These are phyloP conservation scores for Pleurotus giganteus DNA, from an alignment of 768 basidiomycete genomes.

Conservation along the genomic window DNA sequence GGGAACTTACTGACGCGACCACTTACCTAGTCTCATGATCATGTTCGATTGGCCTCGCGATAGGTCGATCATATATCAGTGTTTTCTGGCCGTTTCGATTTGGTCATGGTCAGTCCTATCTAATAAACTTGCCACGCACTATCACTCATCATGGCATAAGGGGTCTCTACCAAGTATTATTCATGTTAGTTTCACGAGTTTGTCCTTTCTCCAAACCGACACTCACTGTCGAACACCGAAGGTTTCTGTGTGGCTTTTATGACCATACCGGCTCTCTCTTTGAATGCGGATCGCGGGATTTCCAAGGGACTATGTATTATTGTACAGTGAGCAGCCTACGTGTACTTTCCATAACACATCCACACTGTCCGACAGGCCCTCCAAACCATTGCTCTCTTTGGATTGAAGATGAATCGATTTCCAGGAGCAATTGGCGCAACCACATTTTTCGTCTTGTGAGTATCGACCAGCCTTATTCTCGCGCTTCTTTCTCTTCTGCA, in stretches of 20 bases:
- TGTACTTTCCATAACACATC: conserved; percentile 4
- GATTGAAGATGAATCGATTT: conserved; percentile 62
- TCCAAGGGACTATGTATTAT: conserved; percentile 48
- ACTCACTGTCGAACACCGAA: background rate
- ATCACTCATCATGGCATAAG: conserved; percentile 26
- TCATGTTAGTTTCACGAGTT: conserved; percentile 46
- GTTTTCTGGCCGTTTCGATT: conserved; percentile 51
- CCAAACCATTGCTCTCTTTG: conserved; percentile 72
- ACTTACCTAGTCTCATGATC: conserved; percentile 42
- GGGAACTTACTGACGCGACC: background rate
- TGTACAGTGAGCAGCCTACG: conserved; percentile 31
- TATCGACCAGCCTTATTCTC: no score
- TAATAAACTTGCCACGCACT: background rate
- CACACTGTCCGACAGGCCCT: conserved; percentile 28
- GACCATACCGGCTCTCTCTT: conserved; percentile 19
- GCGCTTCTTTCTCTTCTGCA: no score
- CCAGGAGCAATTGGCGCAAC: conserved; percentile 60
- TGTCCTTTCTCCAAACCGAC: conserved; percentile 34
- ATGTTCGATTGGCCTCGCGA: conserved; percentile 73
- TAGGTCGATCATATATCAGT: conserved; percentile 57
- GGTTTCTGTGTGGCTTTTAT: conserved; percentile 39
- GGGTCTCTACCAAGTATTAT: conserved; percentile 59
- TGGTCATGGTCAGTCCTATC: conserved; percentile 57
- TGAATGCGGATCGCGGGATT: conserved; percentile 42
- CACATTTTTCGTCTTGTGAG: conserved; percentile 53